Conservation (phyloP, 306 rosid genomes). For the Acacia acuminata region DNA sequence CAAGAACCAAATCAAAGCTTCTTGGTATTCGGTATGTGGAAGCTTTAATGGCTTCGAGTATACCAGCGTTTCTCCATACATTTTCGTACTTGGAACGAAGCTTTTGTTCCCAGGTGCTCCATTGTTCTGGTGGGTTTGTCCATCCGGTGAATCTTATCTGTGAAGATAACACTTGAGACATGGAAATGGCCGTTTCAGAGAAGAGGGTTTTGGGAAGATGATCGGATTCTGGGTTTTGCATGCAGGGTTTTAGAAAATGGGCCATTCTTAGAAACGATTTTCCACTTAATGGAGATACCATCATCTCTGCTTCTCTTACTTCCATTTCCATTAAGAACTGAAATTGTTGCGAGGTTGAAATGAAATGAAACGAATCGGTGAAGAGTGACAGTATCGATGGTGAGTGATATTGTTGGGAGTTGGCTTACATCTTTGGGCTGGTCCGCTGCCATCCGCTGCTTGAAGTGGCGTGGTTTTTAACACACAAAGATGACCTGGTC, state of each 20-base stretch:
- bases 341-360: not conserved
- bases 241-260: slow-evolving; percentile 39
- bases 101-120: slow-evolving; percentile 37
- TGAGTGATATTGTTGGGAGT: too few relatives aligned
- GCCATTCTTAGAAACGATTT: slow-evolving; percentile 28
- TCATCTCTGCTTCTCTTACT: slow-evolving; percentile 28
- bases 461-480: too few relatives aligned
- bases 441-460: too few relatives aligned
- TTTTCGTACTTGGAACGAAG: slow-evolving; percentile 25
- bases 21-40: slow-evolving; percentile 33
- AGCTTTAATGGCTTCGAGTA: slow-evolving; percentile 52
- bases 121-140: slow-evolving; percentile 22
- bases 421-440: too few relatives aligned
- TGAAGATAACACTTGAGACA: not conserved
- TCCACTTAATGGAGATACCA: slow-evolving; percentile 35
- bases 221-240: not conserved
- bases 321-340: slow-evolving; percentile 27
- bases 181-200: not conserved
- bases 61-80: slow-evolving; percentile 47
- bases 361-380: too few relatives aligned
- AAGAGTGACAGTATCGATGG: too few relatives aligned
- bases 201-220: slow-evolving; percentile 1
- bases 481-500: too few relatives aligned
- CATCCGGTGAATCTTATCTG: slow-evolving; percentile 35
- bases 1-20: slow-evolving; percentile 35